Evolutionary conservation across 352 stramenopile species (phyloP).

Genomic region (Thalassiosira pacifica): DNA sequence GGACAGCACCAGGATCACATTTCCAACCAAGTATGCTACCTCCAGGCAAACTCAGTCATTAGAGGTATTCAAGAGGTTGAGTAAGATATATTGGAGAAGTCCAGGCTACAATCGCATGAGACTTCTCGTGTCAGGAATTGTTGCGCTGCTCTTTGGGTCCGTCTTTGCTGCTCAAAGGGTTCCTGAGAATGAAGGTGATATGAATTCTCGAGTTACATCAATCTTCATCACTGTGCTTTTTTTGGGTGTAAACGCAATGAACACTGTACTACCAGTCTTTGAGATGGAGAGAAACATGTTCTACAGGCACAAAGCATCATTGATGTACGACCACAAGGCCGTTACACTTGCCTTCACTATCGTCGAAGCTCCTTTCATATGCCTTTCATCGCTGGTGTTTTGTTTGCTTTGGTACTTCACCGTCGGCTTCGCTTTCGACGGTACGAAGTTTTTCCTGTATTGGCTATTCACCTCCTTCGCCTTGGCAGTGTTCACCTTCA

Average conservation of each 20-base stretch:
- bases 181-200: conserved; percentile 70
- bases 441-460: conserved; percentile 83
- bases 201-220: conserved; percentile 74
- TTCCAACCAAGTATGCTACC: conserved; percentile 62
- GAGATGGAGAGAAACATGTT: conserved; percentile 90
- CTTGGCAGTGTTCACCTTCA: conserved; percentile 85
- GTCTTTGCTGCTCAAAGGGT: conserved; percentile 69
- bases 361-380: conserved; percentile 90
- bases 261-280: conserved; percentile 78
- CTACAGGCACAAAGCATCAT: conserved; percentile 91
- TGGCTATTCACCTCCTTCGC: conserved; percentile 69
- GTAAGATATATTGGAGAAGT: conserved; percentile 90
- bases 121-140: conserved; percentile 86
- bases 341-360: conserved; percentile 89
- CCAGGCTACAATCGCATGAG: conserved; percentile 91
- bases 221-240: conserved; percentile 80
- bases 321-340: conserved; percentile 91
- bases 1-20: conserved; percentile 62
- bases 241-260: conserved; percentile 66
- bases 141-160: conserved; percentile 89
- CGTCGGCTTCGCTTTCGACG: conserved; percentile 76
- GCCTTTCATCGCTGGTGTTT: conserved; percentile 79
- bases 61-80: conserved; percentile 65
- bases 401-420: conserved; percentile 87
- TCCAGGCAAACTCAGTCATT: conserved; percentile 69